These are phyloP conservation scores for Pilobolus umbonatus DNA, from an alignment of 192 early-diverging fungal species.

Conservation along the genomic window DNA sequence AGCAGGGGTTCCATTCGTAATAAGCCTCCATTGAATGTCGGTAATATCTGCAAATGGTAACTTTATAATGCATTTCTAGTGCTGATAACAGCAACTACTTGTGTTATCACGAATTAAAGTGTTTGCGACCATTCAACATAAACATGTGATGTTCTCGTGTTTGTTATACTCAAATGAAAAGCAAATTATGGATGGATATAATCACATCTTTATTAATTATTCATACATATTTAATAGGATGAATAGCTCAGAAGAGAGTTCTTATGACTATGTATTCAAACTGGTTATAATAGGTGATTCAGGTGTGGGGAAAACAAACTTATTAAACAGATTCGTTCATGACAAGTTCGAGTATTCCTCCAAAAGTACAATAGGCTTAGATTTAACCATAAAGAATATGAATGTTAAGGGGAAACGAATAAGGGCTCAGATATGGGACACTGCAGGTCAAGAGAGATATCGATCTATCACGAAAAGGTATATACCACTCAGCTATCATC, in stretches of 20 bases:
- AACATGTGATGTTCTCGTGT: too few species aligned
- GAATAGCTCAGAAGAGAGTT: constrained; percentile 20
- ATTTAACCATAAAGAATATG: constrained; percentile 33
- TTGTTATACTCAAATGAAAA: too few species aligned
- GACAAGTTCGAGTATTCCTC: constrained; percentile 41
- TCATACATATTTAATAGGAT: not conserved
- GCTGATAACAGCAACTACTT: too few species aligned
- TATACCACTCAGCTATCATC: not conserved
- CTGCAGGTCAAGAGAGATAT: constrained; percentile 88
- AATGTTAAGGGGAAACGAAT: constrained; percentile 47
- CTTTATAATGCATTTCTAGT: too few species aligned
- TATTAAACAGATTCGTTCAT: constrained; percentile 38
- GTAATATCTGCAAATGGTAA: too few species aligned
- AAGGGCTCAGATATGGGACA: constrained; percentile 76
- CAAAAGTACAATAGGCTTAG: constrained; percentile 41
- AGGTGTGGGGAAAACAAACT: constrained; percentile 43
- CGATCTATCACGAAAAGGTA: constrained; percentile 57
- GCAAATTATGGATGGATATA: too few species aligned
- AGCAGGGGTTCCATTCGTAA: too few species aligned
- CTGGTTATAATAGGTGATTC: constrained; percentile 59
- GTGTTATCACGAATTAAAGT: too few species aligned
- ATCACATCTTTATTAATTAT: too few species aligned
- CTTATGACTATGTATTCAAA: constrained; percentile 46
- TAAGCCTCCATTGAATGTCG: too few species aligned
- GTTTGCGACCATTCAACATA: too few species aligned